phyloP scores from a whole-genome alignment of 2,329 filamentous ascomycete species.

The Nemania bipapillata region DNA sequence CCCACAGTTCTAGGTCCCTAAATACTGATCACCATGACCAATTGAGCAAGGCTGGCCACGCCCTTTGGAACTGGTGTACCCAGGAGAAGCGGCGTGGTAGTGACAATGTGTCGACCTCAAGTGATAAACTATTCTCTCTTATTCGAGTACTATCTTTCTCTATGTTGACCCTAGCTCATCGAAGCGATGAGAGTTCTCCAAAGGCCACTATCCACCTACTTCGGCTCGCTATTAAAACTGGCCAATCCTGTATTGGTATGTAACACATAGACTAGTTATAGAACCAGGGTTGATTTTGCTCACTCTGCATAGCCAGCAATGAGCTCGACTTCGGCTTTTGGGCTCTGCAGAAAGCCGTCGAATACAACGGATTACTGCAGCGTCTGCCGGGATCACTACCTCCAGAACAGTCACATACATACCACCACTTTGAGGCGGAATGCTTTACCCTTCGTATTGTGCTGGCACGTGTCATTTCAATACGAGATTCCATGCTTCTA shows the following conservation, averaged over 20 bases:
- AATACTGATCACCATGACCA: conserved; percentile 54
- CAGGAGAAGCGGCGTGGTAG: conserved; percentile 57
- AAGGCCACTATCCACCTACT: conserved; percentile 63
- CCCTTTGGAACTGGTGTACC: conserved; percentile 75
- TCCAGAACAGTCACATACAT: conserved; percentile 47
- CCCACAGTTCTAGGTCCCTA: conserved; percentile 50
- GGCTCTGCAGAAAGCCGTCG: conserved; percentile 72
- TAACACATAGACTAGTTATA: conserved; percentile 43
- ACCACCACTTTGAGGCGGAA: conserved; percentile 62
- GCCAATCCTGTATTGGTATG: conserved; percentile 70
- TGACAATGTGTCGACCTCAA: conserved; percentile 36
- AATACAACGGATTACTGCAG: conserved; percentile 61
- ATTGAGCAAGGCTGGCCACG: conserved; percentile 66
- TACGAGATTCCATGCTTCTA: conserved; percentile 28
- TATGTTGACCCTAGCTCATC: conserved; percentile 69
- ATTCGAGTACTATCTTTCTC: conserved; percentile 71
- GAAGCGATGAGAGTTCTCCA: conserved; percentile 43
- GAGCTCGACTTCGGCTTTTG: conserved; percentile 69
- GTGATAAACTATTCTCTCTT: conserved; percentile 53
- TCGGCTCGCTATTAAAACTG: conserved; percentile 73
- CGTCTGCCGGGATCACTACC: conserved; percentile 46
- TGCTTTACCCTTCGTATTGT: conserved; percentile 74
- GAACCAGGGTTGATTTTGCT: conserved; percentile 31
- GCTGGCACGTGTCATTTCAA: conserved; percentile 63
- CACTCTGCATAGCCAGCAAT: conserved; percentile 56